phyloP scores from a whole-genome alignment of 768 basidiomycete species.

The Podaxis sp. region DNA sequence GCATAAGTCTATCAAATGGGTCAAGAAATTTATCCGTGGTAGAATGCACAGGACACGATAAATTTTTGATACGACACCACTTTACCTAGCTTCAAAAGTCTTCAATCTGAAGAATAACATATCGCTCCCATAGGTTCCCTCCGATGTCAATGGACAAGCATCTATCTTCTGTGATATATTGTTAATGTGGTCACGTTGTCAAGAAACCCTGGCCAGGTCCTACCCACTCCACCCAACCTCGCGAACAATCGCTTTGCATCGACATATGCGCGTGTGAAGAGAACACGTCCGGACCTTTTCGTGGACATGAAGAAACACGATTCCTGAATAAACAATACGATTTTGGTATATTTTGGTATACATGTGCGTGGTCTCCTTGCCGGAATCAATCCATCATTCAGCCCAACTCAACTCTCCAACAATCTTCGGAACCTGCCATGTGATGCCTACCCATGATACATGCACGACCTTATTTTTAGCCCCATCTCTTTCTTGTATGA shows the following conservation, averaged over 20 bases:
- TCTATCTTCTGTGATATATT: too few relatives aligned
- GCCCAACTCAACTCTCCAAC: neutral
- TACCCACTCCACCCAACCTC: too few relatives aligned
- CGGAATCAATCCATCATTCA: neutral
- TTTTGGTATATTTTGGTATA: conserved; percentile 3
- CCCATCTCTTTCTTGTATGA: neutral
- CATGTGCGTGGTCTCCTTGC: neutral
- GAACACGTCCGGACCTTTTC: neutral
- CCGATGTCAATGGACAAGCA: too few relatives aligned
- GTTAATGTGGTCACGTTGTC: too few relatives aligned
- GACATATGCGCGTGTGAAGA: neutral
- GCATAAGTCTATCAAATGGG: too few relatives aligned
- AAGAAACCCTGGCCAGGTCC: too few relatives aligned
- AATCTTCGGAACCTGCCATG: neutral
- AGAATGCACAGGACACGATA: too few relatives aligned
- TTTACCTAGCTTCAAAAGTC: too few relatives aligned
- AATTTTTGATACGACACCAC: too few relatives aligned
- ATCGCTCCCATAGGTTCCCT: too few relatives aligned
- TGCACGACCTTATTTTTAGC: conserved; percentile 1
- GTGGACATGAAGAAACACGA: neutral
- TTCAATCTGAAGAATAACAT: too few relatives aligned
- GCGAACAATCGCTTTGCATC: neutral
- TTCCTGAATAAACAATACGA: neutral
- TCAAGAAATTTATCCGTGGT: too few relatives aligned
- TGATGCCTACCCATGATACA: neutral